phyloP scores from a whole-genome alignment of 495 filamentous ascomycete genomes.

The Neurospora intermedia region DNA sequence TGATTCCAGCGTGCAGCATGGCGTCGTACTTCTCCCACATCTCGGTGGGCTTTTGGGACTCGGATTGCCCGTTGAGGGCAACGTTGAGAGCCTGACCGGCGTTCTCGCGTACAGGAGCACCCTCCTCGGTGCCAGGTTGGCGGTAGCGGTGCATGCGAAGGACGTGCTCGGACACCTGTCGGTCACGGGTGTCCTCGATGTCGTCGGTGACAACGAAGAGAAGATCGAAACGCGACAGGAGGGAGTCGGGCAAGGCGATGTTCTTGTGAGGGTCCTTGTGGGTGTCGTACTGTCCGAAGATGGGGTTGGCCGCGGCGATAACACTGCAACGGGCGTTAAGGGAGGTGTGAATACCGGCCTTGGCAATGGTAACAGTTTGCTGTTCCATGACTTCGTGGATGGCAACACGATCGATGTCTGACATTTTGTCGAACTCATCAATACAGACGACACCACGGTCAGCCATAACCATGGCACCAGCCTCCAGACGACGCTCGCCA shows the following conservation, averaged over 20 bases:
- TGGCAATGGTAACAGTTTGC: slow-evolving; percentile 97
- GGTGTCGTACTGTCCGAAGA: slow-evolving; percentile 96
- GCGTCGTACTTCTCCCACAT: slow-evolving; percentile 95
- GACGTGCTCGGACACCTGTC: slow-evolving; percentile 91
- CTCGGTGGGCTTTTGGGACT: slow-evolving; percentile 61
- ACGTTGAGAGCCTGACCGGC: slow-evolving; percentile 77
- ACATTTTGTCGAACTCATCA: slow-evolving; percentile 99
- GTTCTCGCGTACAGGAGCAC: slow-evolving; percentile 87
- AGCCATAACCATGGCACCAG: slow-evolving; percentile 96
- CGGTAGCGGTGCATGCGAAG: slow-evolving; percentile 96
- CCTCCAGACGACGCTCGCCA: slow-evolving; percentile 87
- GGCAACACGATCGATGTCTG: slow-evolving; percentile 91
- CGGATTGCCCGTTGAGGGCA: slow-evolving; percentile 67
- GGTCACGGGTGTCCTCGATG: slow-evolving; percentile 84
- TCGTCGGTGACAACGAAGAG: slow-evolving; percentile 98
- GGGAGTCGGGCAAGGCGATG: slow-evolving; percentile 93
- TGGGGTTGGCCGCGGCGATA: slow-evolving; percentile 92
- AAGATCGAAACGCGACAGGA: slow-evolving; percentile 97
- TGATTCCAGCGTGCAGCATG: slow-evolving; percentile 91
- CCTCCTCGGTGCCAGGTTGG: slow-evolving; percentile 88
- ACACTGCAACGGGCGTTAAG: slow-evolving; percentile 96
- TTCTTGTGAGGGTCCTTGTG: slow-evolving; percentile 99
- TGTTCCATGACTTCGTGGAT: slow-evolving; percentile 99
- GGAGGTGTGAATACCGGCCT: slow-evolving; percentile 96
- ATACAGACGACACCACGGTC: slow-evolving; percentile 98